Base-by-base conservation (phyloP, 805 yeast genomes). In the Candida oleophila region DNA sequence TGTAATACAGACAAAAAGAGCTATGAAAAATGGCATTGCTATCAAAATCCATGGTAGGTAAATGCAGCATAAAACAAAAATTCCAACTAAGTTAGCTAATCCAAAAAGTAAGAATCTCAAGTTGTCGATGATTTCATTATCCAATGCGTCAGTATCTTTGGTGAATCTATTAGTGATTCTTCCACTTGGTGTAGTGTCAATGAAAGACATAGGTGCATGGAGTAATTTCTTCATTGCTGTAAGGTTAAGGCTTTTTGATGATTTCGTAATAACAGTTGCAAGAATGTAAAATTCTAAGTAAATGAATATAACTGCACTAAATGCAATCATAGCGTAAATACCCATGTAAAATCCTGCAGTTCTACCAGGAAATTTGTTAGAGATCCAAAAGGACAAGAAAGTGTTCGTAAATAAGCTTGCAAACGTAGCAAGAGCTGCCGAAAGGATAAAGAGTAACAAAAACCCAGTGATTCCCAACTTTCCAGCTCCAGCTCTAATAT, bases 111-210 rank as follows among this genome's bases (percentile, higher is more conserved):
- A 73, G 65, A 83, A 64, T 55, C 92, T 76, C 38, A 85, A 53
- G 56, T 84, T 87, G 59, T 86, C 90, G 45, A 81, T 77, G 48
- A 89, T 68, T 64, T 86, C 92, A 60, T 87, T 88, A 59, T 89
- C 96, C 62, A 88, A 68, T 3, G 82, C 82, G 61, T 89, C 96
- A 0, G 94, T 85, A 63, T 89, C 96, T 55, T 88, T 88, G 2
- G 96, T 88, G 63, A 89, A 89, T 54, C 96, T 73, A 65, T 88
- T 89, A 61, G 89, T 69, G 48, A 89, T 83, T 54, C 96, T 75
- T 1, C 97, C 96, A 74, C 87, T 76, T 15, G 97, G 97, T 0
- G 95, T 86, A 9, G 89, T 81, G 59, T 90, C 96, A 66, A 88
- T 76, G 61, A 80, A 90, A 0, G 83, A 66, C 91, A 88, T 87